Evolutionary conservation across 306 rosid species (phyloP).

Genomic region (Hippophae gyantsensis): DNA sequence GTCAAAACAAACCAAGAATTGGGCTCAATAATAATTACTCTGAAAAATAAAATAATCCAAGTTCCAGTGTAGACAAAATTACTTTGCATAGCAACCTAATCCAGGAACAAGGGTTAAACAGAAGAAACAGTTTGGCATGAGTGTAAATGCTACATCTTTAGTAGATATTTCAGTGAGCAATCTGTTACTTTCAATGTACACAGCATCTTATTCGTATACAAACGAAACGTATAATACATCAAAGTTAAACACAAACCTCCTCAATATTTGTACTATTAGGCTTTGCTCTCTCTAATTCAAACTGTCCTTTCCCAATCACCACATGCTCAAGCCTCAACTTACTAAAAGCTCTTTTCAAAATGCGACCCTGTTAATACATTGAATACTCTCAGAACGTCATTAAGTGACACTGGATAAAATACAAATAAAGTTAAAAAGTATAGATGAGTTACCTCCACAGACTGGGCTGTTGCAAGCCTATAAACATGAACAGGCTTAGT

Average conservation of each 20-base stretch:
- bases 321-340: conserved; percentile 96
- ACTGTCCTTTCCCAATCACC: conserved; percentile 88
- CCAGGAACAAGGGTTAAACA: too few species aligned
- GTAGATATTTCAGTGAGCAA: too few species aligned
- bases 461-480: conserved; percentile 92
- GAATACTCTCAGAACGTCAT: conserved; percentile 1
- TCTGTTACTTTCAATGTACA: too few species aligned
- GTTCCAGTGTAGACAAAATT: too few species aligned
- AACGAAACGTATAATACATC: background rate
- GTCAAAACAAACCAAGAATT: too few species aligned
- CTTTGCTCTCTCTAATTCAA: conserved; percentile 61
- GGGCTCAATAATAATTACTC: too few species aligned
- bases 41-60: too few species aligned
- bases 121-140: too few species aligned
- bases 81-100: too few species aligned
- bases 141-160: too few species aligned
- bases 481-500: conserved; percentile 96
- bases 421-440: background rate
- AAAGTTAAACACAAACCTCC: conserved; percentile 46
- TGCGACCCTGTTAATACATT: conserved; percentile 60
- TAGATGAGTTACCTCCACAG: conserved; percentile 53
- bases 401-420: background rate
- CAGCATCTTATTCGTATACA: background rate
- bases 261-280: conserved; percentile 14
- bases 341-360: conserved; percentile 88